Conservation (phyloP, 495 filamentous ascomycete species). For the Hypomontagnella monticulosa region DNA sequence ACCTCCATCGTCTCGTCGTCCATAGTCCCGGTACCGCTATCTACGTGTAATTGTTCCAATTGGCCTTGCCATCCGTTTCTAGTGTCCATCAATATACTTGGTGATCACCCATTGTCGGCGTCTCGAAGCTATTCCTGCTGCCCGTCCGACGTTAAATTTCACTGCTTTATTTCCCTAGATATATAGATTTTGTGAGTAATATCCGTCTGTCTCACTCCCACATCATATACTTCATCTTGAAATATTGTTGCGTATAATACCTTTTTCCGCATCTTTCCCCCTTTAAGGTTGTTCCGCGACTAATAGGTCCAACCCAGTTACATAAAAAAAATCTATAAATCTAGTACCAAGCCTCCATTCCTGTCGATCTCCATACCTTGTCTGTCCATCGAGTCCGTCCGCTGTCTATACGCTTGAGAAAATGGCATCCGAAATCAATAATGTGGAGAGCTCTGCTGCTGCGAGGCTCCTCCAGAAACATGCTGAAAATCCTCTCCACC, state of each 20-base stretch:
- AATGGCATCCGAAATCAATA: conserved; percentile 51
- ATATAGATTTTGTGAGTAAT: conserved; percentile 37
- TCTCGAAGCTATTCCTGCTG: conserved; percentile 26
- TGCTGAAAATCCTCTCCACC: conserved; percentile 70
- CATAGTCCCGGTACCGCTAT: conserved; percentile 45
- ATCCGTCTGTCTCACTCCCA: not conserved
- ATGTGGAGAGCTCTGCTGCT: conserved; percentile 65
- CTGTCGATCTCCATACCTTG: not conserved
- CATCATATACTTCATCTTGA: not conserved
- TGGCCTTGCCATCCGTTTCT: conserved; percentile 16
- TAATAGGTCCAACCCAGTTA: conserved; percentile 1
- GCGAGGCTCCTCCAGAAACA: conserved; percentile 84
- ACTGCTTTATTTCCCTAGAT: conserved; percentile 1
- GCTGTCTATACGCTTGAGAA: conserved; percentile 17
- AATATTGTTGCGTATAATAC: no score
- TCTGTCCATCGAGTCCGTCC: conserved; percentile 9
- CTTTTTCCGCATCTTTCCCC: not conserved
- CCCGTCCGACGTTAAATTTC: conserved; percentile 27
- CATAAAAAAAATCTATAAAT: conserved; percentile 24
- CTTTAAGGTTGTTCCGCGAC: not conserved
- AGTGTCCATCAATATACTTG: not conserved
- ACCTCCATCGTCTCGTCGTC: conserved; percentile 38
- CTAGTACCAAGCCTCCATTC: conserved; percentile 13
- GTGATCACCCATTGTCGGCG: conserved; percentile 2
- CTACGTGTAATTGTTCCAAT: conserved; percentile 43